Evolutionary conservation across 192 early-diverging fungal species (phyloP).

Genomic region (Borealophlyctis nickersoniae): DNA sequence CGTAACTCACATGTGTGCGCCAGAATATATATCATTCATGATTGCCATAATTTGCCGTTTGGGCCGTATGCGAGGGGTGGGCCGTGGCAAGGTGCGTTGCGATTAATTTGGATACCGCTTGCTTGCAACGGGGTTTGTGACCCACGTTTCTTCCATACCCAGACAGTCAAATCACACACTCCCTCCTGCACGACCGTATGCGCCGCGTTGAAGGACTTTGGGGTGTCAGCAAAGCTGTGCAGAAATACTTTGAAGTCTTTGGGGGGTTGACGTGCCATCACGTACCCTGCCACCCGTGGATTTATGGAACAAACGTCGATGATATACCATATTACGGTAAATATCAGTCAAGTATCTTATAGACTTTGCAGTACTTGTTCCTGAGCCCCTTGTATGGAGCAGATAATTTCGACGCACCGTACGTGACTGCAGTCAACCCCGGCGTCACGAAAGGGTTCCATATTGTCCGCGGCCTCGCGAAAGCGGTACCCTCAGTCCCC

Average conservation of each 20-base stretch:
- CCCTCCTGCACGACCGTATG: slow-evolving; percentile 4
- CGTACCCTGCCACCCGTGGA: slow-evolving; percentile 22
- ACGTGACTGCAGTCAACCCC: slow-evolving; percentile 26
- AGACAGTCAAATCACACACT: neutral
- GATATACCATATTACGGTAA: neutral
- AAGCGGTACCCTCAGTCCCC: slow-evolving; percentile 3
- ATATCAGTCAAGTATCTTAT: no score
- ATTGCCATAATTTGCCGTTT: slow-evolving; percentile 26
- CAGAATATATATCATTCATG: slow-evolving; percentile 24
- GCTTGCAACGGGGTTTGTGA: neutral
- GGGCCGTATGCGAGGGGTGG: slow-evolving; percentile 11
- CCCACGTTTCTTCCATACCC: neutral
- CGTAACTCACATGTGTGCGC: neutral
- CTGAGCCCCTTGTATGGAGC: no score
- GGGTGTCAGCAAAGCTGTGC: slow-evolving; percentile 23
- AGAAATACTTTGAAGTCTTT: slow-evolving; percentile 16
- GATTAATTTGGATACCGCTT: neutral
- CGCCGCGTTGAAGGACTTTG: slow-evolving; percentile 26
- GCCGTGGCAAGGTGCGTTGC: neutral
- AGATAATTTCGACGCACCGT: slow-evolving; percentile 19
- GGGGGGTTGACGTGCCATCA: slow-evolving; percentile 8
- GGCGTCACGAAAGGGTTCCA: slow-evolving; percentile 23
- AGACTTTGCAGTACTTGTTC: no score
- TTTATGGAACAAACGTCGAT: slow-evolving; percentile 13
- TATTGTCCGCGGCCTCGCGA: slow-evolving; percentile 14